phyloP scores from a whole-genome alignment of 768 basidiomycete species.

The Mycena galopus region DNA sequence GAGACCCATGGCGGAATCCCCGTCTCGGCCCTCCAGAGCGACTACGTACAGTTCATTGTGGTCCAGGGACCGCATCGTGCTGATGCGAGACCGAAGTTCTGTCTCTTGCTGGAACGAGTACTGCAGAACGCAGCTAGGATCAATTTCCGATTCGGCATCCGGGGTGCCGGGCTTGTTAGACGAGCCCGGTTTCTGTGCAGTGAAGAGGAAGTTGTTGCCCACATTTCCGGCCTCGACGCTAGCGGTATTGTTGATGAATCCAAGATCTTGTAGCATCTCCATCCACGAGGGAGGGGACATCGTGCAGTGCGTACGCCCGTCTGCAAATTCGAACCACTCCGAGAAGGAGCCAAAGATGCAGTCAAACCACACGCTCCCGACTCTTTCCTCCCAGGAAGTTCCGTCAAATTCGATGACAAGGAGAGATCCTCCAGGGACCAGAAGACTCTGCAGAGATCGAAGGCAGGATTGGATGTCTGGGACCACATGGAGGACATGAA shows the following conservation, averaged over 20 bases:
- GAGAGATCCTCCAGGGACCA: slow-evolving; percentile 22
- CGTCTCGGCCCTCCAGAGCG: slow-evolving; percentile 9
- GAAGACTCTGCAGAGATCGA: neutral
- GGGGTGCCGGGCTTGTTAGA: neutral
- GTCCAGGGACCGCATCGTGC: neutral
- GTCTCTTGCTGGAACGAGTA: slow-evolving; percentile 13
- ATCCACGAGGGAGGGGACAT: slow-evolving; percentile 7
- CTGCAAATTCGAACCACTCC: slow-evolving; percentile 19
- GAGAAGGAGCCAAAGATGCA: slow-evolving; percentile 26
- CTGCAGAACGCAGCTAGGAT: neutral
- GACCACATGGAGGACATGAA: slow-evolving; percentile 16
- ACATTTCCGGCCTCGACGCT: neutral
- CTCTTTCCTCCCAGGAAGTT: neutral
- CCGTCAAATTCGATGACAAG: slow-evolving; percentile 15
- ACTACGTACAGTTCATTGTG: neutral
- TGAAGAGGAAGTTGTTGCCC: slow-evolving; percentile 1
- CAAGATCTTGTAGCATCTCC: neutral
- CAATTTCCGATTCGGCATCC: neutral
- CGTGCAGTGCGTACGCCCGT: slow-evolving; percentile 14
- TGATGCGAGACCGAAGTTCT: neutral
- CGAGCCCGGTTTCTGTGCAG: neutral
- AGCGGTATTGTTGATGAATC: neutral
- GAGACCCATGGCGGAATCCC: slow-evolving; percentile 11
- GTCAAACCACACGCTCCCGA: slow-evolving; percentile 19
- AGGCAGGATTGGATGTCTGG: neutral